These are phyloP conservation scores for Mollisia scopiformis DNA, from an alignment of 2,329 filamentous ascomycete genomes.

Conservation along the genomic window DNA sequence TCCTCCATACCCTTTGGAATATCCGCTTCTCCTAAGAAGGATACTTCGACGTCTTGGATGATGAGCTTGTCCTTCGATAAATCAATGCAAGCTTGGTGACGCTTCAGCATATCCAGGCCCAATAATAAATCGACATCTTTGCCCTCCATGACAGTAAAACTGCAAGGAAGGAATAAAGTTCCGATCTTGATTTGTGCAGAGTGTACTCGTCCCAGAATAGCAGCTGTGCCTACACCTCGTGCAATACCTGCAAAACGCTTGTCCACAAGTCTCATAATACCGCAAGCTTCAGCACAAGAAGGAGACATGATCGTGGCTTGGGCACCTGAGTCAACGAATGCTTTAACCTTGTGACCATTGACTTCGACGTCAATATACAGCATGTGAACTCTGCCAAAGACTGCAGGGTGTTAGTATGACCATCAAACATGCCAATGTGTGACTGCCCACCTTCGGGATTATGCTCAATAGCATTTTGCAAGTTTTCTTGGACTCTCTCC, in stretches of 20 bases:
- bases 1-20: conserved; percentile 86
- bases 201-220: conserved; percentile 93
- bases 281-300: conserved; percentile 84
- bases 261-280: conserved; percentile 96
- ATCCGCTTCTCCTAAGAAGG: conserved; percentile 89
- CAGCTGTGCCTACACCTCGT: conserved; percentile 90
- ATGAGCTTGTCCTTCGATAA: conserved; percentile 81
- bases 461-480: conserved; percentile 96
- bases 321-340: conserved; percentile 94
- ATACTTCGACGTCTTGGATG: conserved; percentile 85
- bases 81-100: conserved; percentile 92
- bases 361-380: conserved; percentile 96
- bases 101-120: conserved; percentile 94
- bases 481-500: conserved; percentile 90
- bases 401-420: conserved; percentile 46
- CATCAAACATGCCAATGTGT: neutral
- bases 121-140: conserved; percentile 93
- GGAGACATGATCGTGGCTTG: conserved; percentile 99
- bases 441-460: conserved; percentile 82
- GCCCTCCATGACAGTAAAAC: conserved; percentile 99
- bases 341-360: conserved; percentile 90
- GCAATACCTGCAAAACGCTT: conserved; percentile 90
- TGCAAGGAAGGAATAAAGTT: conserved; percentile 82
- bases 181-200: conserved; percentile 95
- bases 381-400: conserved; percentile 94